Evolutionary conservation across 345 rosid species (phyloP), one percentile per base, ranked within the genome.

Genomic region (Camelina neglecta): DNA sequence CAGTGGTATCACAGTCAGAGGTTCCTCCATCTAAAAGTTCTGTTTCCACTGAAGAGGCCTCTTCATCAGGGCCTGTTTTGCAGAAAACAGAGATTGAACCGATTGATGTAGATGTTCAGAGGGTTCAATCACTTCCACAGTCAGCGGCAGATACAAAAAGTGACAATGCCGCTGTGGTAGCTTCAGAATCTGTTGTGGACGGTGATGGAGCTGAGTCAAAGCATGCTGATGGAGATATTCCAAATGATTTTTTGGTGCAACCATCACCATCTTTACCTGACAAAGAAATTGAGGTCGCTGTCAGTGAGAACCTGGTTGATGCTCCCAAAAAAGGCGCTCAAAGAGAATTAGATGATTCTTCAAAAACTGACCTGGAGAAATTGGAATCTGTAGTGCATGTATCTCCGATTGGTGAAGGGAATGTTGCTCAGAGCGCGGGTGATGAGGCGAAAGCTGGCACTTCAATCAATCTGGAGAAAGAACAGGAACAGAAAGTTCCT

Each of bases 221-320:
- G 61, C 58, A 81, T 64, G 83, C 74, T 44, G 80, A 77, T 83
- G 87, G 78, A 79, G 81, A 84, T 80, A 81, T 71, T 73, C 56
- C 78, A 29, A 82, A 87, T 79, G 81, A 80, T 58, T 70, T 51
- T 72, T 69, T 73, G 8, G 82, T 85, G 58, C 79, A 49, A 4
- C 69, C 82, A 49, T 71, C 84, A 74, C 58, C 83, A 26, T 61
- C 85, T 21, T 74, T 80, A 72, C 83, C 79, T 69, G 76, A 83
- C 26, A 81, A 88, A 80, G 91, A 84, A 63, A 67, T 78, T 35
- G 87, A 83, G 81, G 85, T 76, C 64, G 71, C 55, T 59, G 62
- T 51, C 72, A 85, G 78, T 81, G 85, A 84, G 53, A 63, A 62
- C 74, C 76, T 60, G 16, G 72, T 64, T 65, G 84, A 83, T 80